These are phyloP conservation scores for Lobosporangium transversale DNA, from an alignment of 192 early-diverging fungal species.

Conservation along the genomic window DNA sequence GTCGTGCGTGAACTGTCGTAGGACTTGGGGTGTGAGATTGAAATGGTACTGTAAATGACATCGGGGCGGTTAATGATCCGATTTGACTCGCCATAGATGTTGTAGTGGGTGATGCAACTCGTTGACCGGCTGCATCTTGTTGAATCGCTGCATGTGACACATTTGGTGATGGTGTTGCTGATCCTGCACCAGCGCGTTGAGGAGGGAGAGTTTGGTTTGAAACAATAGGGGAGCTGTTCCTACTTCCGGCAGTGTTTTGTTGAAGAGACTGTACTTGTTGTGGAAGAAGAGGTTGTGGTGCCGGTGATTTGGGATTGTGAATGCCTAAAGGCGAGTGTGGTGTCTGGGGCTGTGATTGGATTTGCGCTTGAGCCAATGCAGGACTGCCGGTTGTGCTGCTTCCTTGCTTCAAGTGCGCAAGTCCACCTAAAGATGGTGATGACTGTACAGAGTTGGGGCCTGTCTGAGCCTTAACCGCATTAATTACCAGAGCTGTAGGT, in stretches of 20 bases:
- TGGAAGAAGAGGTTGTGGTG: slow-evolving; percentile 9
- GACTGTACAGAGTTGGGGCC: slow-evolving; percentile 9
- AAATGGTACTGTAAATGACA: slow-evolving; percentile 4
- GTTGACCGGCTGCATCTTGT: slow-evolving; percentile 1
- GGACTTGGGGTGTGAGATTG: slow-evolving; percentile 26
- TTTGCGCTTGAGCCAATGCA: slow-evolving; percentile 29
- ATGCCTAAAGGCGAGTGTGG: slow-evolving; percentile 11
- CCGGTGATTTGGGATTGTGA: slow-evolving; percentile 22
- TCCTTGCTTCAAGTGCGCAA: slow-evolving; percentile 17
- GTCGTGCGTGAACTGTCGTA: slow-evolving; percentile 6
- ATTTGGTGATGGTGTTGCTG: slow-evolving; percentile 27
- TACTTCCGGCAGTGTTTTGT: slow-evolving; percentile 12
- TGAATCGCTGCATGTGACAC: slow-evolving; percentile 17
- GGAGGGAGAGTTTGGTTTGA: slow-evolving; percentile 26
- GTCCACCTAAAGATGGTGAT: slow-evolving; percentile 13
- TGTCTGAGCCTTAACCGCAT: neutral
- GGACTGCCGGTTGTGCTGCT: slow-evolving; percentile 18
- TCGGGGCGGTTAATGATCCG: slow-evolving; percentile 2
- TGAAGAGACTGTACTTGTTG: slow-evolving; percentile 23
- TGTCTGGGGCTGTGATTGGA: slow-evolving; percentile 13
- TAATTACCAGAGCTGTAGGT: too few relatives aligned
- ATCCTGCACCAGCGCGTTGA: slow-evolving; percentile 12
- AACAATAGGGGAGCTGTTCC: slow-evolving; percentile 20
- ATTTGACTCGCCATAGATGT: neutral
- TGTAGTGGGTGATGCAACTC: slow-evolving; percentile 16